Evolutionary conservation across 2,329 filamentous ascomycete species (phyloP).

Genomic region (Purpureocillium takamizusanense): DNA sequence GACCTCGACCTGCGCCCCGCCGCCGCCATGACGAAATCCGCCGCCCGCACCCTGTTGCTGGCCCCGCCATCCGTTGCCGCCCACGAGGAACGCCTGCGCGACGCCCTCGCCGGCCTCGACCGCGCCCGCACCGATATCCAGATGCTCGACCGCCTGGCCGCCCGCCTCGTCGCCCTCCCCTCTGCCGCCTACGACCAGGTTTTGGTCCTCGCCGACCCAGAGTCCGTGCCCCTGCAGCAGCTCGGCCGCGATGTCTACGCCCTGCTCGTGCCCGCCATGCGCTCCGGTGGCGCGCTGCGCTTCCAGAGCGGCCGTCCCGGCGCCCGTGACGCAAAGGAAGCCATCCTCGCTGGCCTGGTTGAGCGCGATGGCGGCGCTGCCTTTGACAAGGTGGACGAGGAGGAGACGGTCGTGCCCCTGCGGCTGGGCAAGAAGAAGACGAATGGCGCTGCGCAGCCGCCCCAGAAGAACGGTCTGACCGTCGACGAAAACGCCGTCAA

Average conservation of each 20-base stretch:
- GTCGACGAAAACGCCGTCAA: conserved; percentile 40
- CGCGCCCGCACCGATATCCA: conserved; percentile 77
- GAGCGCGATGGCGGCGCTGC: conserved; percentile 47
- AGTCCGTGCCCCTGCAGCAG: conserved; percentile 59
- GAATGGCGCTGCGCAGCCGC: conserved; percentile 9
- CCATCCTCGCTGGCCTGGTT: conserved; percentile 73
- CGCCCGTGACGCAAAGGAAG: conserved; percentile 55
- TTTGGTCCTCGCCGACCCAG: conserved; percentile 72
- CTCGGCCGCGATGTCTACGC: conserved; percentile 60
- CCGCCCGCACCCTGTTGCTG: conserved; percentile 64
- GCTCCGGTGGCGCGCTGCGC: conserved; percentile 56
- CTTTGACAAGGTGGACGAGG: conserved; percentile 65
- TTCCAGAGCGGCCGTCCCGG: conserved; percentile 58
- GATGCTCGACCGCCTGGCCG: conserved; percentile 90
- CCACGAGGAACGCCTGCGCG: conserved; percentile 68
- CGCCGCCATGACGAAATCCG: conserved; percentile 10
- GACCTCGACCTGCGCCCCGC: conserved; percentile 33
- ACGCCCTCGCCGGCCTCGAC: conserved; percentile 63
- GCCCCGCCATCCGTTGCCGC: conserved; percentile 85
- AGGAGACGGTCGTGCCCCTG: conserved; percentile 46
- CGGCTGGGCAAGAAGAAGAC: conserved; percentile 31
- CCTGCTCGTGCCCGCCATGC: conserved; percentile 61
- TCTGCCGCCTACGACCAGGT: conserved; percentile 72
- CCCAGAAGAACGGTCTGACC: conserved; percentile 29
- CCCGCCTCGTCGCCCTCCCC: conserved; percentile 72